These are phyloP conservation scores for Leccinum pachyderme DNA, from an alignment of 1,284 basidiomycete species.

Conservation along the genomic window DNA sequence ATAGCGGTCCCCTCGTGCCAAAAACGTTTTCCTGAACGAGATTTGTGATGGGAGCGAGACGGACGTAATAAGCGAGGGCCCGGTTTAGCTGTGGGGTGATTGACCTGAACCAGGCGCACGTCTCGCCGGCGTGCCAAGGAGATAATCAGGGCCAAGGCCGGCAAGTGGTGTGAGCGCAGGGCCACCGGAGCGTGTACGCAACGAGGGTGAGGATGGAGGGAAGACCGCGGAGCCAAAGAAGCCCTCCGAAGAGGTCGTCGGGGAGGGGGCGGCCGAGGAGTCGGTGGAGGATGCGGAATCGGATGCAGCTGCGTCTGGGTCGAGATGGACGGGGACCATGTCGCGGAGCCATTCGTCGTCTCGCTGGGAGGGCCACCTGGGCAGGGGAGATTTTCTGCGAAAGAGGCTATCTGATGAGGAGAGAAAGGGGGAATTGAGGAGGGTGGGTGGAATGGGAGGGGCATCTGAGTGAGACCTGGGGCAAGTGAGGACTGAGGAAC, in stretches of 20 bases:
- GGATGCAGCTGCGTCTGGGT: not conserved
- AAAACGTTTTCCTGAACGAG: slow-evolving; percentile 21
- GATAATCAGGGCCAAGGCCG: not conserved
- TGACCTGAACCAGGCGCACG: slow-evolving; percentile 6
- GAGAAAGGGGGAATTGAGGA: slow-evolving; percentile 52
- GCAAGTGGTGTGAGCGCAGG: slow-evolving; percentile 12
- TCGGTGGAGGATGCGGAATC: not conserved
- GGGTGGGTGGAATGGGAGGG: slow-evolving; percentile 55
- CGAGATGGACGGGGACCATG: slow-evolving; percentile 45
- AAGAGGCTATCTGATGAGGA: slow-evolving; percentile 50
- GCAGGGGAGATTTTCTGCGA: slow-evolving; percentile 33
- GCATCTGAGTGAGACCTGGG: slow-evolving; percentile 12
- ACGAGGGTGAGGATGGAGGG: slow-evolving; percentile 19
- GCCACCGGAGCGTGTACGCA: slow-evolving; percentile 26
- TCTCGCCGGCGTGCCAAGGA: not conserved
- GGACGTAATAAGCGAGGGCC: slow-evolving; percentile 25
- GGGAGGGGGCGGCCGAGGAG: slow-evolving; percentile 19
- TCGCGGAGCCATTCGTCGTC: slow-evolving; percentile 62
- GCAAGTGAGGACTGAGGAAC: slow-evolving; percentile 19
- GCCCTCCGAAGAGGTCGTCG: slow-evolving; percentile 26
- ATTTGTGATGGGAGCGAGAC: not conserved
- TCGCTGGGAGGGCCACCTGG: slow-evolving; percentile 42
- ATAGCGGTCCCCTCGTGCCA: slow-evolving; percentile 21
- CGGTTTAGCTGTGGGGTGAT: slow-evolving; percentile 12
- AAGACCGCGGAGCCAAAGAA: slow-evolving; percentile 11